These are phyloP conservation scores for Rhamnella rubrinervis DNA, from an alignment of 331 rosid genomes.

Conservation along the genomic window DNA sequence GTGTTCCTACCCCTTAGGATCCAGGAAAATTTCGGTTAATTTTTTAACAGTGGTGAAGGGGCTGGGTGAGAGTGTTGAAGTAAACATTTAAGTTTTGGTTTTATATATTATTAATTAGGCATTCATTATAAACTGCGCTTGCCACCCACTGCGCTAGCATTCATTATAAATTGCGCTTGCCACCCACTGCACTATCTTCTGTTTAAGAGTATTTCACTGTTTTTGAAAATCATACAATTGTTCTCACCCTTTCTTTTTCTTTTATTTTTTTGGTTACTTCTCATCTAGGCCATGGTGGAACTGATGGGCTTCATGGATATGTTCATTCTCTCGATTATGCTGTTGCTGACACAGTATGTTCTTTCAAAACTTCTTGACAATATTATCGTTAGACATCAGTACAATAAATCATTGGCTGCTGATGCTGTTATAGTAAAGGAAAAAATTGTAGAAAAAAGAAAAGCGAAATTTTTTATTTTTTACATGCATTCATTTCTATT, in stretches of 20 bases:
- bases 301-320: constrained; percentile 81
- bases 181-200: background rate
- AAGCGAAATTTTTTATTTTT: background rate
- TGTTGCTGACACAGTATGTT: constrained; percentile 69
- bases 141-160: background rate
- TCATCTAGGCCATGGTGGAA: constrained; percentile 79
- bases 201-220: background rate
- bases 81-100: too few relatives aligned
- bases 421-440: background rate
- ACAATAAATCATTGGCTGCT: background rate
- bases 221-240: background rate
- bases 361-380: background rate
- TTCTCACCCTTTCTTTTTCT: background rate
- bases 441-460: too few relatives aligned
- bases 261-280: background rate
- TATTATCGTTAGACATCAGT: background rate
- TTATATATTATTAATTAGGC: too few relatives aligned
- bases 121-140: background rate
- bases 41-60: too few relatives aligned
- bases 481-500: constrained; percentile 2
- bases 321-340: constrained; percentile 87
- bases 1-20: too few relatives aligned
- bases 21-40: too few relatives aligned
- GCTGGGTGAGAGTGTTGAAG: too few relatives aligned
- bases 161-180: background rate